A percentile compares a stretch with the other conserved stretches of the same genome.
Evolutionary conservation across 2,329 filamentous ascomycete species (phyloP).

Genomic region (Arthroderma sp.): DNA sequence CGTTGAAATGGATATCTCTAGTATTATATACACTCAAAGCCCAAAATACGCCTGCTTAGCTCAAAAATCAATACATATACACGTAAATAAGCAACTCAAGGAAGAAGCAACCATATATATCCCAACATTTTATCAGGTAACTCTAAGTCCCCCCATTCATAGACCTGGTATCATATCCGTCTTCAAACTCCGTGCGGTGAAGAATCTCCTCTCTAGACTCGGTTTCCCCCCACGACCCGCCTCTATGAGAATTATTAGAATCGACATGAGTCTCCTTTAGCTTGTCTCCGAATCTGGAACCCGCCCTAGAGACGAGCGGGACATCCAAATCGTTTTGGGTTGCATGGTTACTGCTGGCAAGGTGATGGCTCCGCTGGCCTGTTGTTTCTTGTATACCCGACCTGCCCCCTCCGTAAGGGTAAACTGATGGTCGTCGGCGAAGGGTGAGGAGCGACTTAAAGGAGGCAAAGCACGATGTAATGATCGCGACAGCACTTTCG

Average conservation of each 20-base stretch:
- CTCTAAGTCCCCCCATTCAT: no score
- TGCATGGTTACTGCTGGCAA: neutral
- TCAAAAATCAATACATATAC: no score
- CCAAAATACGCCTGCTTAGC: no score
- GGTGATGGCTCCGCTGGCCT: neutral
- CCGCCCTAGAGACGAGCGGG: conserved; percentile 4
- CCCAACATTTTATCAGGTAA: no score
- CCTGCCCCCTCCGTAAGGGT: neutral
- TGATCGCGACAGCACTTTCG: conserved; percentile 8
- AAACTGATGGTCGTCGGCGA: conserved; percentile 5
- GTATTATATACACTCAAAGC: no score
- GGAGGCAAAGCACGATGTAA: conserved; percentile 9
- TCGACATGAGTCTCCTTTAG: no score
- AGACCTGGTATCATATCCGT: conserved; percentile 2
- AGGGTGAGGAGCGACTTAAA: conserved; percentile 8
- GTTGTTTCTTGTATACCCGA: neutral
- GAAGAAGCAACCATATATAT: no score
- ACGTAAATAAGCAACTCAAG: no score
- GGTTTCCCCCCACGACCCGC: conserved; percentile 3
- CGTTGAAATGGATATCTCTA: no score
- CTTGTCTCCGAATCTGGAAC: no score
- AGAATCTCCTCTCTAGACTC: conserved; percentile 9
- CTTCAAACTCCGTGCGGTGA: conserved; percentile 9
- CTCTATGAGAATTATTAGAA: no score
- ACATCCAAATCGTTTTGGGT: conserved; percentile 3